These are phyloP conservation scores for Dioscorea zingiberensis DNA, from an alignment of 106 monocot species.

Conservation along the genomic window DNA sequence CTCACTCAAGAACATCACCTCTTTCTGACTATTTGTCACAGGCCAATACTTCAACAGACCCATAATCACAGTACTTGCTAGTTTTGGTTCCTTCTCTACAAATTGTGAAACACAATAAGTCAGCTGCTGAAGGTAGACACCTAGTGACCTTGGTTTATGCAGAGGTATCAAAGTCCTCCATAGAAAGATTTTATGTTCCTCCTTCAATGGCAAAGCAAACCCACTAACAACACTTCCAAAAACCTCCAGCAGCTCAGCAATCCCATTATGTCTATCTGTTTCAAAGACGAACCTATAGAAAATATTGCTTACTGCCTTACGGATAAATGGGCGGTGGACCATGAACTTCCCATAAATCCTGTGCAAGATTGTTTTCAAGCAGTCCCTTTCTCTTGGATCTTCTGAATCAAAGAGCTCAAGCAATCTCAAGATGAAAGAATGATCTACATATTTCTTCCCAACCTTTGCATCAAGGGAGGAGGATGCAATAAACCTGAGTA, in stretches of 20 bases:
- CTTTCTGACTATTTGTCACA: conserved; percentile 82
- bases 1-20: conserved; percentile 89
- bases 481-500: conserved; percentile 65
- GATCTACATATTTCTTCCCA: conserved; percentile 77
- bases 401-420: conserved; percentile 89
- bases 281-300: conserved; percentile 84
- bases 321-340: conserved; percentile 84
- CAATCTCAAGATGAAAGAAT: conserved; percentile 63
- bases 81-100: conserved; percentile 81
- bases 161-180: conserved; percentile 73
- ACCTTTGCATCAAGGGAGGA: conserved; percentile 66
- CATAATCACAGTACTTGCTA: conserved; percentile 54
- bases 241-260: conserved; percentile 78
- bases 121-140: conserved; percentile 75
- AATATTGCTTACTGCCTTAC: conserved; percentile 72
- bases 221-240: conserved; percentile 90
- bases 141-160: conserved; percentile 71
- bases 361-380: conserved; percentile 80
- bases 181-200: conserved; percentile 89
- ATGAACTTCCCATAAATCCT: conserved; percentile 87
- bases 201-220: conserved; percentile 80
- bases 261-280: conserved; percentile 79
- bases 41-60: conserved; percentile 89
- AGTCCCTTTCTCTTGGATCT: conserved; percentile 86
- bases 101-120: conserved; percentile 78